phyloP scores from a whole-genome alignment of 2,329 filamentous ascomycete genomes.

The Fusarium clavum region DNA sequence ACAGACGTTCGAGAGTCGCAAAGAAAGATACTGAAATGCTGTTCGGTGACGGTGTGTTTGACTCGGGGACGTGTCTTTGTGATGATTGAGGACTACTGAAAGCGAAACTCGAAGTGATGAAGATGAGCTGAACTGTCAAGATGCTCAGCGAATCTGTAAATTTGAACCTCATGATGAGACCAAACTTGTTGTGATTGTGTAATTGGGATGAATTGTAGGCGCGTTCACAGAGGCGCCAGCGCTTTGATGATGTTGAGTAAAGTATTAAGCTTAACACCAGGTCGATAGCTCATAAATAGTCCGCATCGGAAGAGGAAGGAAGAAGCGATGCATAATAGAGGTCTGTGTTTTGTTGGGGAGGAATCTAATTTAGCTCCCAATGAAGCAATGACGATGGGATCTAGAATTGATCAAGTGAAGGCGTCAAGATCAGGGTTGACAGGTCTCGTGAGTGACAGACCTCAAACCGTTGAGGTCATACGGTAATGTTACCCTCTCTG shows the following conservation, averaged over 20 bases:
- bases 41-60: slow-evolving; percentile 60
- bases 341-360: slow-evolving; percentile 11
- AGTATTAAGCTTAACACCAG: neutral
- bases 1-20: slow-evolving; percentile 83
- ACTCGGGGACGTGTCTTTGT: slow-evolving; percentile 1
- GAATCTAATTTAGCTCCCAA: neutral
- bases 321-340: slow-evolving; percentile 7
- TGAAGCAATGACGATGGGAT: slow-evolving; percentile 8
- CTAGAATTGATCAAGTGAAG: slow-evolving; percentile 31
- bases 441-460: slow-evolving; percentile 40
- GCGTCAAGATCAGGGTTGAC: slow-evolving; percentile 31
- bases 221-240: neutral
- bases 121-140: slow-evolving; percentile 36
- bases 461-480: slow-evolving; percentile 44
- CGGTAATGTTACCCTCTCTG: slow-evolving; percentile 4
- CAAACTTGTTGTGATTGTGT: neutral
- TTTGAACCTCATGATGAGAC: slow-evolving; percentile 25
- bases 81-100: slow-evolving; percentile 19
- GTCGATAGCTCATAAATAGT: slow-evolving; percentile 2
- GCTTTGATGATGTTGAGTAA: neutral
- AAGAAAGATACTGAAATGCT: slow-evolving; percentile 67
- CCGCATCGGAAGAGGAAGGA: neutral
- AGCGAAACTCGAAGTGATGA: slow-evolving; percentile 28
- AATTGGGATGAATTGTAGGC: neutral
- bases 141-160: slow-evolving; percentile 4